A percentile compares a stretch with the other conserved stretches of the same genome.
Evolutionary conservation across 2,329 filamentous ascomycete species (phyloP).

Genomic region (Incumbomyces lentus): DNA sequence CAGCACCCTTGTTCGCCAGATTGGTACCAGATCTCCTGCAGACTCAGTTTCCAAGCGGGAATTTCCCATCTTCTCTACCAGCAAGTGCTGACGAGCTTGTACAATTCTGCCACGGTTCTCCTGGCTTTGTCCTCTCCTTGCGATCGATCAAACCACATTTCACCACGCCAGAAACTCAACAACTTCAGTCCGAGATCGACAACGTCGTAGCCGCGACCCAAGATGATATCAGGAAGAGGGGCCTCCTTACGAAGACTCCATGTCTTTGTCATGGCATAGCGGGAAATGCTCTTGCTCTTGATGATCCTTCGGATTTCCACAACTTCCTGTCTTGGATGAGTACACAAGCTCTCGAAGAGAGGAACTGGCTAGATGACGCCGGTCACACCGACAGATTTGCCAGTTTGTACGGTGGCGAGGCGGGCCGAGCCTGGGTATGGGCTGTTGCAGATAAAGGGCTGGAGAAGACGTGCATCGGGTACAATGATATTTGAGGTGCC

Average conservation of each 20-base stretch:
- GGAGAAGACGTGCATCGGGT: slow-evolving; percentile 15
- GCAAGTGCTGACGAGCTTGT: slow-evolving; percentile 32
- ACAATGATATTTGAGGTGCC: slow-evolving; percentile 17
- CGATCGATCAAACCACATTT: slow-evolving; percentile 47
- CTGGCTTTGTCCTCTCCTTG: slow-evolving; percentile 52
- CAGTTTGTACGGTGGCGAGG: slow-evolving; percentile 41
- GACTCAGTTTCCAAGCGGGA: slow-evolving; percentile 51
- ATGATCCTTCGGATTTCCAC: slow-evolving; percentile 10
- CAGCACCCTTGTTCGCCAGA: slow-evolving; percentile 40
- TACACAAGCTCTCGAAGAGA: slow-evolving; percentile 12
- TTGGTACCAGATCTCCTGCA: slow-evolving; percentile 47
- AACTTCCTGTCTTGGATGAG: slow-evolving; percentile 13
- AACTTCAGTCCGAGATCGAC: slow-evolving; percentile 11
- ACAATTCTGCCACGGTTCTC: slow-evolving; percentile 59
- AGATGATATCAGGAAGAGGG: slow-evolving; percentile 46
- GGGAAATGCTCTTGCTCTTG: slow-evolving; percentile 48
- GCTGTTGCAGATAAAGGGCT: slow-evolving; percentile 17
- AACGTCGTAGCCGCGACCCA: slow-evolving; percentile 25
- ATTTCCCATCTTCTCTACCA: slow-evolving; percentile 47
- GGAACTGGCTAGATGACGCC: slow-evolving; percentile 22
- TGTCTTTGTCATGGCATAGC: slow-evolving; percentile 57
- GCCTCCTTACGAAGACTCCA: slow-evolving; percentile 53
- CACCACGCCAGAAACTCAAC: slow-evolving; percentile 1
- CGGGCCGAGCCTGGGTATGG: slow-evolving; percentile 40
- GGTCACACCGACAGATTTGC: slow-evolving; percentile 42